Evolutionary conservation across 2,329 filamentous ascomycete genomes (phyloP).

Genomic region (Penicillium sp.): DNA sequence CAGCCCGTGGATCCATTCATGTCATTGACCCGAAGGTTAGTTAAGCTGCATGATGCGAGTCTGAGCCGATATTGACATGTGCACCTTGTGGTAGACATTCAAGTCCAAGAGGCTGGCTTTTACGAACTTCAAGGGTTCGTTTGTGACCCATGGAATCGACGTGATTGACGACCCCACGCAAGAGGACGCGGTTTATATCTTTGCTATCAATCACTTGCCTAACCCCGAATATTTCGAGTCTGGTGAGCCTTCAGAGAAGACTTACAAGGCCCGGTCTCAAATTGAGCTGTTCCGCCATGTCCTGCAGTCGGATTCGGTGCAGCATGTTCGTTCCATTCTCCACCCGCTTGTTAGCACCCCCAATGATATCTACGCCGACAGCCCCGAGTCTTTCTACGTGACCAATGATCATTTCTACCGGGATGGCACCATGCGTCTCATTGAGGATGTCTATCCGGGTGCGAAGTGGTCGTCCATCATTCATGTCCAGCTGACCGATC

Average conservation of each 20-base stretch:
- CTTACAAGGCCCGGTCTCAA: conserved; percentile 51
- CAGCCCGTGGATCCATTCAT: conserved; percentile 39
- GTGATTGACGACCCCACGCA: conserved; percentile 53
- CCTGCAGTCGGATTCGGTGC: conserved; percentile 43
- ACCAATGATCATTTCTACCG: conserved; percentile 62
- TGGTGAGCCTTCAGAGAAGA: conserved; percentile 16
- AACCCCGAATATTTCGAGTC: conserved; percentile 43
- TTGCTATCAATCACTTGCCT: conserved; percentile 61
- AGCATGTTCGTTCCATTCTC: conserved; percentile 55
- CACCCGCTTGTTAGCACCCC: conserved; percentile 58
- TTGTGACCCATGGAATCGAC: conserved; percentile 63
- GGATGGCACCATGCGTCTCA: conserved; percentile 46
- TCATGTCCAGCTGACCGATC: conserved; percentile 42
- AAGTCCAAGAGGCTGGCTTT: conserved; percentile 50
- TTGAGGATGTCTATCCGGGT: conserved; percentile 50
- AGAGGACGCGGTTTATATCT: conserved; percentile 56
- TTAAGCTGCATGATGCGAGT: background rate
- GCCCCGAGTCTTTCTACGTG: conserved; percentile 54
- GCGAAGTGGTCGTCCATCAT: conserved; percentile 55
- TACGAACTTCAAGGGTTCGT: conserved; percentile 54
- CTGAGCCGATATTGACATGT: background rate
- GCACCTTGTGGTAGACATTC: conserved; percentile 40
- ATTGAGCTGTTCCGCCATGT: conserved; percentile 61
- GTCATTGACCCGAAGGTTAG: conserved; percentile 57
- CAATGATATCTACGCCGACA: conserved; percentile 58